Evolutionary conservation across 441 rosid species (phyloP), one percentile per base, ranked within the genome.

Genomic region (Jatropha multifida): DNA sequence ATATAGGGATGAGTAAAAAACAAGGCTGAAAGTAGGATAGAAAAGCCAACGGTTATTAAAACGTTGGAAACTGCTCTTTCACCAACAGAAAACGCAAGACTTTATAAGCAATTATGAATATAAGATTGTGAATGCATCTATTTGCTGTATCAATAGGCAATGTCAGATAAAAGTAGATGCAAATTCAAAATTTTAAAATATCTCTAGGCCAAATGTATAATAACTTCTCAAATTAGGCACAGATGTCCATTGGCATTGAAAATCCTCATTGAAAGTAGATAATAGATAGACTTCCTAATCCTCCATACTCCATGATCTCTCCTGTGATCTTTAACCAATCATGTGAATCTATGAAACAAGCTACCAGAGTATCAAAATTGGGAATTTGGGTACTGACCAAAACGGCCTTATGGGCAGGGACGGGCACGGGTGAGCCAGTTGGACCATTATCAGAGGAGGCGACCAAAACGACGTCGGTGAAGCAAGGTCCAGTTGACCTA

Each of bases 401-500:
- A 76, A 94, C 82, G 42, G 85, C 84, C 79, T 87, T 89, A 69
- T 87, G 93, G 37, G 97, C 96, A 17, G 89, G 88, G 23, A 90
- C 86, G 5, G 93, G 88, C 20, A 86, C 74, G 7, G 87, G 78
- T 69, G 85, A 79, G 0, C 80, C 86, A n/a, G 70, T 74, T 5
- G 83, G 72, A 13, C 69, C 81, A 48, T 79, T 86, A 23, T 84
- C 85, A 51, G 87, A 86, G 48, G 82, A 71, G 76, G 95, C 90
- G 52, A 94, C 85, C 70, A 94, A 83, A 81, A 92, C 87, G 74
- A 89, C 83, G 62, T 94, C 97, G 69, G 93, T 82, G 90, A 86
- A 91, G 63, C 74, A 82, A 13, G 85, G 82, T 1, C 79, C 84
- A 17, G 72, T 0, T 15, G 60, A 62, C 76, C 70, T 60, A 7